Evolutionary conservation across 2,329 filamentous ascomycete genomes (phyloP), one percentile per base, ranked within the genome.

Genomic region (Karstenula rhodostoma): DNA sequence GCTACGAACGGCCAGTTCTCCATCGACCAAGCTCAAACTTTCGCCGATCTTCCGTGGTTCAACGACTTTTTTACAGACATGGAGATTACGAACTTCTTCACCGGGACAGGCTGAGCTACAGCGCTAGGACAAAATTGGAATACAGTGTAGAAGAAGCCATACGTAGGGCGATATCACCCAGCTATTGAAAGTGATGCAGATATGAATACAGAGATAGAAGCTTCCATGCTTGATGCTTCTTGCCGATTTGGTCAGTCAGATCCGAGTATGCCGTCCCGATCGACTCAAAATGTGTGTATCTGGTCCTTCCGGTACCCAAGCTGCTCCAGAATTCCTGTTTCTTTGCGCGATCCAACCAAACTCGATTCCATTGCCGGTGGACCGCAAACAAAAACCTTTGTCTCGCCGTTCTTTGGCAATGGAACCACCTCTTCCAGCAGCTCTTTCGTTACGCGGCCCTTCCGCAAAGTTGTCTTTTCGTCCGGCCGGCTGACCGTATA

Each of bases 301-400:
- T 89, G 83, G 13, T 83, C 80, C 70, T 85, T 86, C 13, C 66
- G 72, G 68, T 87, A 88, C 0, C 88, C 88, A 64, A 90, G 67
- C 70, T 87, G 78, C 13, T 78, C 75, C 68, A 91, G 67, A 33
- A 89, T 79, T 0, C 88, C 88, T 1, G 71, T 68, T 42, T 77
- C 50, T 32, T 25, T 51, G 19, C 48, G 54, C 12, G 50, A 77
- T 4, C 85, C 86, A 2, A 85, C 79, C 40, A 90, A 71, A 12
- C 83, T 81, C 58, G 79, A 79, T 73, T 90, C 86, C 88, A 92
- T 90, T 0, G 82, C 81, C 1, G 89, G 88, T 19, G 90, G 90
- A 0, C 90, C 89, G 71, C 89, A 91, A 1, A 92, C 80, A 68
- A 91, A 89, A 0, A 92, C 86, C 75, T 89, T 89, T 2, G 79